Evolutionary conservation across 257 asterid species (phyloP).

Genomic region (Plantago major): DNA sequence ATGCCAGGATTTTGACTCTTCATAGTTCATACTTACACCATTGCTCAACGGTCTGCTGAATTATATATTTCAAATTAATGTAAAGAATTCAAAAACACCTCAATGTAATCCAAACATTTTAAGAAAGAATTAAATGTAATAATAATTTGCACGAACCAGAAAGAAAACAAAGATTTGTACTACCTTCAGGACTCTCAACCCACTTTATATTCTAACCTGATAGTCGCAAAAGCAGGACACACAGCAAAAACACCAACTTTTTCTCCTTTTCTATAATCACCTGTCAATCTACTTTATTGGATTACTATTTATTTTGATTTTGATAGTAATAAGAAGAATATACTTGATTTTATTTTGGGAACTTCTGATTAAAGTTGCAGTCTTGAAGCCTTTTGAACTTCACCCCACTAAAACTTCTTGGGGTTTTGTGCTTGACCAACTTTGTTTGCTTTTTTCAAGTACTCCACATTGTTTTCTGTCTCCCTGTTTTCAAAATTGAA

Average conservation of each 20-base stretch:
- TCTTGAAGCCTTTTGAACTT: constrained; percentile 29
- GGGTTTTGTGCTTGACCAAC: constrained; percentile 54
- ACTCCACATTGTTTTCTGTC: constrained; percentile 5
- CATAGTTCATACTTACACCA: too few species aligned
- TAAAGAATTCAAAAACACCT: constrained; percentile 13
- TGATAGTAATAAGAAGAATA: not conserved
- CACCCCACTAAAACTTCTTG: constrained; percentile 18
- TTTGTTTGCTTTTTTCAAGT: constrained; percentile 38
- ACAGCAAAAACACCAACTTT: constrained; percentile 24
- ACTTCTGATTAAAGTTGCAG: constrained; percentile 35
- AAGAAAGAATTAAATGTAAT: not conserved
- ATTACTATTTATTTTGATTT: constrained; percentile 12
- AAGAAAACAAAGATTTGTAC: too few species aligned
- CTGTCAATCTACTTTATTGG: constrained; percentile 18
- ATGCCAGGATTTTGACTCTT: too few species aligned
- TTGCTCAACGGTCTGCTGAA: constrained; percentile 33
- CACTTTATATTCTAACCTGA: too few species aligned
- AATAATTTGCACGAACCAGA: too few species aligned
- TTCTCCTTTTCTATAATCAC: constrained; percentile 12
- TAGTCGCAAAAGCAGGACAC: too few species aligned
- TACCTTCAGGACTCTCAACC: too few species aligned
- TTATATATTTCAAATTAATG: constrained; percentile 28
- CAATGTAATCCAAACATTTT: not conserved
- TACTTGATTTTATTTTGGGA: not conserved
- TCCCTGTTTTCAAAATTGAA: constrained; percentile 12